Base-by-base conservation (phyloP, 2,329 filamentous ascomycete species). In the Diaporthe sp. region DNA sequence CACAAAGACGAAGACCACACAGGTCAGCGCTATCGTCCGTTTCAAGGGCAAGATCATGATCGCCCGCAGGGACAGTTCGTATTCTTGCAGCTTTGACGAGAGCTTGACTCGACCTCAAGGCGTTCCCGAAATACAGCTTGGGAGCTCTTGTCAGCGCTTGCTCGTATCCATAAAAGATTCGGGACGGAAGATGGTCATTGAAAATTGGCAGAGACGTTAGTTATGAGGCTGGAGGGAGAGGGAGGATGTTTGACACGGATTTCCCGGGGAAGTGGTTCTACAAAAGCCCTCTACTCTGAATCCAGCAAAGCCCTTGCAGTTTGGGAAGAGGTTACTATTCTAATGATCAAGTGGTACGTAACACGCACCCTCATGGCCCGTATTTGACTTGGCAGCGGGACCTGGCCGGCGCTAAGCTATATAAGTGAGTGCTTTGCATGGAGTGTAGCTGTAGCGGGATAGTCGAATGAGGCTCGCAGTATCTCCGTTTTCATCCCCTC, bases 331-430 rank as follows among this genome's bases (percentile, higher is more conserved):
- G 42, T 25, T 34, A 20, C 20, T 44, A 53, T 68, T 17, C 17
- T 49, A 65, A 25, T 22, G 12, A 63, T 49, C 44, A 25, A 34
- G 39, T 65, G 61, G 17, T n/a, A n/a, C 61, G 61, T n/a, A 31
- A 34, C n/a, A 4, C 39, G 22, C 44, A 37, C 10, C 17, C 20
- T n/a, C 17, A 28, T 67, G 63, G 63, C 44, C 28, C 44, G 28
- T 25, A 34, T 37, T 8, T 15, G 10, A 37, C 63, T 68, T 68
- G 63, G 63, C 63, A 51, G 37, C 22, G 42, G 63, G 47, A 68
- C 63, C 10, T 31, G 42, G 12, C 28, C 28, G 20, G 28, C 44
- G 44, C 63, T 51, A 67, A 49, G 63, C 63, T 37, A 17, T 7
- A 10, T 9, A 25, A 34, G 25, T 15, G 49, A 31, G 28, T 51